Conservation (phyloP, 306 rosid genomes). For the Vigna mungo region DNA sequence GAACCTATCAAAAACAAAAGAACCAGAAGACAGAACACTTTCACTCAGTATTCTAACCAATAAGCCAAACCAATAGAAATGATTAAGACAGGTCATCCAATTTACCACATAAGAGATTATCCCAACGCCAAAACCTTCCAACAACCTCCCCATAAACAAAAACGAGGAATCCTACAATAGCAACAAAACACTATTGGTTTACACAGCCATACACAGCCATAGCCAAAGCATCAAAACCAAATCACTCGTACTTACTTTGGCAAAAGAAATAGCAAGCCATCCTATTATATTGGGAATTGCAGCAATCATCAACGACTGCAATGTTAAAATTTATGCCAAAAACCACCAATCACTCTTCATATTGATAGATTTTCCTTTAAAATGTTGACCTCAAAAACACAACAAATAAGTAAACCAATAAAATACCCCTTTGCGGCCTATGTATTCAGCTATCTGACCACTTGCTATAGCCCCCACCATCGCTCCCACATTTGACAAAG, state of each 20-base stretch:
- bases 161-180: slow-evolving; percentile 71
- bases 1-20: slow-evolving; percentile 60
- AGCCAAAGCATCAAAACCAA: slow-evolving; percentile 12
- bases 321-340: slow-evolving; percentile 40
- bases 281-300: slow-evolving; percentile 77
- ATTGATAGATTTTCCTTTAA: slow-evolving; percentile 7
- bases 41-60: slow-evolving; percentile 38
- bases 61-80: slow-evolving; percentile 7
- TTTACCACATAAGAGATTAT: slow-evolving; percentile 88
- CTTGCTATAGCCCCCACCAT: slow-evolving; percentile 93
- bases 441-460: slow-evolving; percentile 84
- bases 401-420: neutral
- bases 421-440: slow-evolving; percentile 89
- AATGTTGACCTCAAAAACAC: neutral
- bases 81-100: neutral
- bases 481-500: slow-evolving; percentile 87
- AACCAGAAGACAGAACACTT: slow-evolving; percentile 11
- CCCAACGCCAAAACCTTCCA: slow-evolving; percentile 97
- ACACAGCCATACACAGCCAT: neutral
- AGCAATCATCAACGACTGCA: slow-evolving; percentile 80
- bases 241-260: slow-evolving; percentile 56
- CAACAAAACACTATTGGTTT: neutral
- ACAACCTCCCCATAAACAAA: slow-evolving; percentile 80
- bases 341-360: slow-evolving; percentile 2
- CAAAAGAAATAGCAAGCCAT: slow-evolving; percentile 79